Percentiles rank a stretch among this genome's conserved stretches.
Conservation (phyloP, 257 asterid genomes). For the Solanum phureja region DNA sequence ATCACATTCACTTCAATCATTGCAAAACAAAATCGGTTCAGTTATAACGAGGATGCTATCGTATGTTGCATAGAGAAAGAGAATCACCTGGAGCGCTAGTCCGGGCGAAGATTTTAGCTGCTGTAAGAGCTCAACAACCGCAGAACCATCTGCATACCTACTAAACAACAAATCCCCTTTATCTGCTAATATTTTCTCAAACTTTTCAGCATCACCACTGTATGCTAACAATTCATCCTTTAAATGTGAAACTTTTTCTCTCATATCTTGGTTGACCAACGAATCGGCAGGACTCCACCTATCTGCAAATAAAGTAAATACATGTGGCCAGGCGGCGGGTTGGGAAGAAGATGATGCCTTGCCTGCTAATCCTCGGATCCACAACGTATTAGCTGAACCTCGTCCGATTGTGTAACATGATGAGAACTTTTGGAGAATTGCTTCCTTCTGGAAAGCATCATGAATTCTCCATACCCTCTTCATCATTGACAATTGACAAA, state of each 20-base stretch:
- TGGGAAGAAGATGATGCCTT: neutral
- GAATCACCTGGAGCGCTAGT: slow-evolving; percentile 54
- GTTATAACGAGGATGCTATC: neutral
- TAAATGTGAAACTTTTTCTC: slow-evolving; percentile 28
- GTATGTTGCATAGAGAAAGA: neutral
- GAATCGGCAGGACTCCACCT: slow-evolving; percentile 8
- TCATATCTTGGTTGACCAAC: slow-evolving; percentile 7
- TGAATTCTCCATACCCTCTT: neutral
- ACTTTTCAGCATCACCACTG: slow-evolving; percentile 20
- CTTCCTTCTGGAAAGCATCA: neutral
- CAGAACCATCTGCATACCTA: slow-evolving; percentile 45
- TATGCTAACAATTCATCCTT: slow-evolving; percentile 33
- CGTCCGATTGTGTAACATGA: neutral
- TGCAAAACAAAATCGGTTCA: neutral
- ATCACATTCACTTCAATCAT: neutral
- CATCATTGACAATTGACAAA: slow-evolving; percentile 14
- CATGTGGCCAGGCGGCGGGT: neutral
- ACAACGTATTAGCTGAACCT: neutral
- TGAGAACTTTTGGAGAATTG: neutral
- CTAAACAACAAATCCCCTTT: slow-evolving; percentile 43
- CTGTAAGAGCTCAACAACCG: slow-evolving; percentile 47
- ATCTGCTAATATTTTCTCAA: slow-evolving; percentile 40
- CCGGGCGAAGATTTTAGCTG: slow-evolving; percentile 32
- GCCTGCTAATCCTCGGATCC: neutral
- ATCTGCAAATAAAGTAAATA: slow-evolving; percentile 20